Conservation (phyloP, 2,329 filamentous ascomycete genomes). For the Arthrobotrys conoides region DNA sequence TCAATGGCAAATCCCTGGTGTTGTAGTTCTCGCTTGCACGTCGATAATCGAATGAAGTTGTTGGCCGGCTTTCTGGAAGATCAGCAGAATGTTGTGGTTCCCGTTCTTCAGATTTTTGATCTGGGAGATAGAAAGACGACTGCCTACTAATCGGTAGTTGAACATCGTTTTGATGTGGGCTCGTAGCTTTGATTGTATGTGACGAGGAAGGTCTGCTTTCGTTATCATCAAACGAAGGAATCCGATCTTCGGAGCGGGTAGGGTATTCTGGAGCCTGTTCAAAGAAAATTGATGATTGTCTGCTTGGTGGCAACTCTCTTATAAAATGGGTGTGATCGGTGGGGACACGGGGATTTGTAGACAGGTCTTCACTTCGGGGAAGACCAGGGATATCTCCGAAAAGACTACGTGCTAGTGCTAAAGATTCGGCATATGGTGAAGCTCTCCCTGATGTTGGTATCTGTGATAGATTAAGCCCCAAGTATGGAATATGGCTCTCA, state of each 20-base stretch:
- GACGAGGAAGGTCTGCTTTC: conserved; percentile 52
- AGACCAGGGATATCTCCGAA: conserved; percentile 51
- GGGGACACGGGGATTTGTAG: neutral
- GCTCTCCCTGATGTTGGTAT: conserved; percentile 36
- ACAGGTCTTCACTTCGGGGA: conserved; percentile 24
- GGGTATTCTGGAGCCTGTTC: neutral
- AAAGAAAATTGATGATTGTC: conserved; percentile 40
- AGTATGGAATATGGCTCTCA: conserved; percentile 16
- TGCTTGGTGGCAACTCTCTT: conserved; percentile 28
- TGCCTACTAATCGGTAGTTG: conserved; percentile 54
- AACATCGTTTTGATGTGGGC: conserved; percentile 14
- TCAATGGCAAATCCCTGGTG: conserved; percentile 27
- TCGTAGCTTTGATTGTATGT: conserved; percentile 43
- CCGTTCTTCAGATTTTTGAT: neutral
- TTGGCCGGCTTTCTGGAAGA: conserved; percentile 43
- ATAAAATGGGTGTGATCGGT: neutral
- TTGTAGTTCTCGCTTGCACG: neutral
- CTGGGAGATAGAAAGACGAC: conserved; percentile 45
- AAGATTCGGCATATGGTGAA: conserved; percentile 49
- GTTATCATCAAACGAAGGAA: conserved; percentile 24
- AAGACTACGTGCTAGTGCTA: conserved; percentile 50
- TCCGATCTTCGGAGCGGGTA: conserved; percentile 10
- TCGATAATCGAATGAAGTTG: conserved; percentile 19
- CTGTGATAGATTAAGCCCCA: neutral
- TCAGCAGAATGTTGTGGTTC: neutral